phyloP scores from a whole-genome alignment of 768 basidiomycete genomes.

The Leccinellum luteum region DNA sequence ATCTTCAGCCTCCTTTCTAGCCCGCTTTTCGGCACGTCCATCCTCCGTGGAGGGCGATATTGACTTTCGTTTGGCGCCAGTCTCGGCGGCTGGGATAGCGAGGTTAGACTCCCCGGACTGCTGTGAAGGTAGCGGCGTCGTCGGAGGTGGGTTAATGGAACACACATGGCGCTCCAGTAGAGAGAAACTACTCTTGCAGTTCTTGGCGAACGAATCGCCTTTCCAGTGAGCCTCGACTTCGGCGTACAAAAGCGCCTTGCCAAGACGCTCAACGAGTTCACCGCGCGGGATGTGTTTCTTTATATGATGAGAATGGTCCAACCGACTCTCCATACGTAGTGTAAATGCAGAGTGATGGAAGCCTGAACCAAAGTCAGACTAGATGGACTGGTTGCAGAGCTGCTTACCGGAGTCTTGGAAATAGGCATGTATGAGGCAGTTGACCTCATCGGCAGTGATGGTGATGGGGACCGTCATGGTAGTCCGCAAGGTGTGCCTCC shows the following conservation, averaged over 20 bases:
- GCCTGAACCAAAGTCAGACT: conserved; percentile 41
- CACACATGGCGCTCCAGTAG: conserved; percentile 76
- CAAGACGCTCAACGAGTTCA: conserved; percentile 76
- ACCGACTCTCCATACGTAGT: conserved; percentile 68
- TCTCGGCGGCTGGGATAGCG: conserved; percentile 15
- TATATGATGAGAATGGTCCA: conserved; percentile 67
- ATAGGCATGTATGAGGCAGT: conserved; percentile 82
- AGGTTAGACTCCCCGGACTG: conserved; percentile 12
- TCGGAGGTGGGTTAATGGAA: conserved; percentile 44
- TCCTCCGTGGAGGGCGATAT: conserved; percentile 42
- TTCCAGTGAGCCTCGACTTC: conserved; percentile 87
- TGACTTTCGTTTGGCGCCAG: conserved; percentile 51
- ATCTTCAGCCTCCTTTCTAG: conserved; percentile 49
- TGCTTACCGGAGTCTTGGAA: conserved; percentile 72
- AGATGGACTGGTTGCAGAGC: not conserved
- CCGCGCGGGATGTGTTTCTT: conserved; percentile 77
- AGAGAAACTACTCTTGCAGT: conserved; percentile 71
- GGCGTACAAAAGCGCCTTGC: conserved; percentile 74
- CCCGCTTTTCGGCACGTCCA: conserved; percentile 61
- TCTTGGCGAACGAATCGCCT: conserved; percentile 53
- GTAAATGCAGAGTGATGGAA: conserved; percentile 81
- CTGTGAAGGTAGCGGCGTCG: conserved; percentile 15
- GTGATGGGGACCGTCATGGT: conserved; percentile 47
- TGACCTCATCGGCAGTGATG: conserved; percentile 80
- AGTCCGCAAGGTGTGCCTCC: not conserved